phyloP scores from a whole-genome alignment of 345 rosid species.

The Eucalyptus regnans region DNA sequence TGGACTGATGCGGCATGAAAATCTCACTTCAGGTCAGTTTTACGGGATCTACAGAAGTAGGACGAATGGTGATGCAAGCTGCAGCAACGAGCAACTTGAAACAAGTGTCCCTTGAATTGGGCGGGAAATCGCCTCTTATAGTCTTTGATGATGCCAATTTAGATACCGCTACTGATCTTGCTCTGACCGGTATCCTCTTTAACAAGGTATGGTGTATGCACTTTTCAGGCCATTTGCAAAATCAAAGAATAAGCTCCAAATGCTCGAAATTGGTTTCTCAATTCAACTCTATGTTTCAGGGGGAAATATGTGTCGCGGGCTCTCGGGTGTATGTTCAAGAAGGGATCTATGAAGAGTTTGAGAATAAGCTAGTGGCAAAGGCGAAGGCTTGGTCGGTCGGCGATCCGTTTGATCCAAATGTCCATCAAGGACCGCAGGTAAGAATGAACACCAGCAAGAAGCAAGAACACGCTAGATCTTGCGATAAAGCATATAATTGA shows the following conservation, averaged over 20 bases:
- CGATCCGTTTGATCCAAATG: constrained; percentile 50
- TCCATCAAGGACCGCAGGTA: constrained; percentile 76
- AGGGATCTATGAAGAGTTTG: constrained; percentile 51
- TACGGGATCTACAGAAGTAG: constrained; percentile 81
- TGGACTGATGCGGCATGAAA: neutral
- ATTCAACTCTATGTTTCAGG: constrained; percentile 14
- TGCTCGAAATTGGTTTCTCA: neutral
- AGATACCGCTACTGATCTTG: constrained; percentile 41
- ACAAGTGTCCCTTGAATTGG: constrained; percentile 55
- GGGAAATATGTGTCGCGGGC: constrained; percentile 63
- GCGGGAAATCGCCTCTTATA: constrained; percentile 80
- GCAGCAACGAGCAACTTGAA: constrained; percentile 75
- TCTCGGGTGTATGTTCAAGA: constrained; percentile 81
- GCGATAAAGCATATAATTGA: neutral
- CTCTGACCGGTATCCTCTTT: constrained; percentile 25
- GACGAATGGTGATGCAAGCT: constrained; percentile 55
- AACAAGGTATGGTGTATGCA: constrained; percentile 32
- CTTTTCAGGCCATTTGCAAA: neutral
- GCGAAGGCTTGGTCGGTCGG: constrained; percentile 51
- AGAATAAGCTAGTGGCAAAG: constrained; percentile 37
- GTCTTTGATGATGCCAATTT: constrained; percentile 69
- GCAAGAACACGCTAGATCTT: neutral
- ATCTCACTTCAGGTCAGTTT: constrained; percentile 43
- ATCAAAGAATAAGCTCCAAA: neutral
- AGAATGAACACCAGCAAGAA: neutral